Percentiles rank a stretch among this genome's conserved stretches.
Conservation (phyloP, 805 yeast species). For the Lipomyces sp. region DNA sequence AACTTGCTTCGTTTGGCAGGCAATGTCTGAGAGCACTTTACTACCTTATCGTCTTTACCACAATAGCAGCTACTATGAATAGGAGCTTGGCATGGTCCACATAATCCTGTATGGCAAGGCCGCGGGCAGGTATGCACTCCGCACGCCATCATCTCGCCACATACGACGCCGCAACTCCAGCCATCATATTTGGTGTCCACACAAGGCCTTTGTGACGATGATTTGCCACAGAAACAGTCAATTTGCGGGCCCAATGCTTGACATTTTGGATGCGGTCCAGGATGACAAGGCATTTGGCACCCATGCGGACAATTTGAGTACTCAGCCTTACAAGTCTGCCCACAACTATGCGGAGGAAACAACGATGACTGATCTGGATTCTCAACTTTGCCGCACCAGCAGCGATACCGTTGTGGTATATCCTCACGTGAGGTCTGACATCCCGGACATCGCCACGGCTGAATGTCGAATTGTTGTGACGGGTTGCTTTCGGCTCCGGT, state of each 20-base stretch:
- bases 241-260: constrained; percentile 75
- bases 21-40: constrained; percentile 52
- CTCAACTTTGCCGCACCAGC: constrained; percentile 87
- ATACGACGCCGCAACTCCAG: constrained; percentile 67
- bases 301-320: constrained; percentile 66
- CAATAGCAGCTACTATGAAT: constrained; percentile 71
- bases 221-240: constrained; percentile 75
- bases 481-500: constrained; percentile 18
- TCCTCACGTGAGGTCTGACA: constrained; percentile 59
- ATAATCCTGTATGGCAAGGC: constrained; percentile 78
- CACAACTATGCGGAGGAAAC: constrained; percentile 84
- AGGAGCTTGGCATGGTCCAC: constrained; percentile 69
- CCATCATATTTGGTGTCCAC: constrained; percentile 71
- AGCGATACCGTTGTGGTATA: constrained; percentile 63
- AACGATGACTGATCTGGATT: constrained; percentile 57
- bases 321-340: constrained; percentile 72
- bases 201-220: constrained; percentile 70
- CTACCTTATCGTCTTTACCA: constrained; percentile 57
- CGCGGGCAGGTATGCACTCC: constrained; percentile 67
- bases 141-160: constrained; percentile 70
- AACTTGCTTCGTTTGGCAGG: constrained; percentile 22
- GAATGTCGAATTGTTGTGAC: constrained; percentile 6
- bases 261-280: constrained; percentile 86
- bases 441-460: constrained; percentile 85
- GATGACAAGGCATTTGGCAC: constrained; percentile 79